Evolutionary conservation across 257 asterid species (phyloP), one percentile per base, ranked within the genome.

Genomic region (Orobanche coerulescens): DNA sequence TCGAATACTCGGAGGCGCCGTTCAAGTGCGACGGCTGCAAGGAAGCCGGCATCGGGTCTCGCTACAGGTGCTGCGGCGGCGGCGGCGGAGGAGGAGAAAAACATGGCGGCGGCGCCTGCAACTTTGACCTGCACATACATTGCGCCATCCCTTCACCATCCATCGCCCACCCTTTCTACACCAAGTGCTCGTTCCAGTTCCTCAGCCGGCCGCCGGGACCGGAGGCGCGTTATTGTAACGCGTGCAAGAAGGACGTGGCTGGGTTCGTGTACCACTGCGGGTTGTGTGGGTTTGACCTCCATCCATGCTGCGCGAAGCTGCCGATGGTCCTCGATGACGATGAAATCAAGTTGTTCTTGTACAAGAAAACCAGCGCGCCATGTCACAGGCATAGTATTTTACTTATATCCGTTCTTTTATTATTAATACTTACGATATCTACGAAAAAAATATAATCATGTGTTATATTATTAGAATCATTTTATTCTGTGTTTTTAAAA

Each of bases 21-120:
- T 93, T 93, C 83, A 86, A 86, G 61, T 92, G 98, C 76, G 98
- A 86, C 79, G 98, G 98, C 12, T 89, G 97, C 85, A 92, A 84
- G 44, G 97, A 84, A 65, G 88, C 79, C 14, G 98, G 98, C 0
- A 88, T 92, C 49, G 98, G 98, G 1, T 86, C 98, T 0, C 82
- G 74, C 4, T 92, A 82, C 78, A 79, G 77, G 57, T 93, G 97
- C 81, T 53, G 42, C 51, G 66, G 69, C 40, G 39, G 52, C 43
- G 39, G 51, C 36, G 46, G 64, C 20, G 49, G 47, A 25, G 46
- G 48, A n/a, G n/a, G n/a, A n/a, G n/a, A n/a, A 26, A n/a, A 26
- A 1, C 20, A 64, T 55, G 73, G 31, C 14, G 49, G 53, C 40
- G 50, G 47, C 18, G 52, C 64, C 14, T 89, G 99, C 73, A 84